phyloP scores from a whole-genome alignment of 371 early-diverging fungal species.

The Saksenaea vasiformis region DNA sequence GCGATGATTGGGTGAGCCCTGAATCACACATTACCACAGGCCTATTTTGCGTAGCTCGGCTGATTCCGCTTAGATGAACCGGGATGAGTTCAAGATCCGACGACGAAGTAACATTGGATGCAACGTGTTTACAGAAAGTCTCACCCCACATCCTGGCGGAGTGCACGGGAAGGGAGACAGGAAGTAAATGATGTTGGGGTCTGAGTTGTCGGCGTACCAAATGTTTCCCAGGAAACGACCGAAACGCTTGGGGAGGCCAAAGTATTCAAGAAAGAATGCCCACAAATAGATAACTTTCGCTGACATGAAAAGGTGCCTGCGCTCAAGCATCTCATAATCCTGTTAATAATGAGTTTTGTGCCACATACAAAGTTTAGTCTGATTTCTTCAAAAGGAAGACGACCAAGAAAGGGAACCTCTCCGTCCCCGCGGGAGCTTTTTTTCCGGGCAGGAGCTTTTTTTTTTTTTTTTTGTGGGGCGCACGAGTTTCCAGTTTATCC shows the following conservation, averaged over 20 bases:
- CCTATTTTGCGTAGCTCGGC: not conserved
- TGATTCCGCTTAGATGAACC: conserved; percentile 3
- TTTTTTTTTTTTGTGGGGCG: conserved; percentile 1
- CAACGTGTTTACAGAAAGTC: not conserved
- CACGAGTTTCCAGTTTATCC: not conserved
- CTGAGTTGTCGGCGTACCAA: conserved; percentile 4
- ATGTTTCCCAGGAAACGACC: conserved; percentile 2
- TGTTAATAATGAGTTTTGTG: not conserved
- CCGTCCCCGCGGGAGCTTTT: conserved; percentile 1
- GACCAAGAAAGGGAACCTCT: not conserved
- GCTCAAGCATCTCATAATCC: too few species aligned
- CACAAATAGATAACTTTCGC: not conserved
- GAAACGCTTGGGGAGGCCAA: not conserved
- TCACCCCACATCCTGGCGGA: conserved; percentile 5
- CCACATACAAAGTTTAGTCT: not conserved
- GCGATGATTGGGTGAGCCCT: not conserved
- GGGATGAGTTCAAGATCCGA: conserved; percentile 6
- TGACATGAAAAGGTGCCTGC: too few species aligned
- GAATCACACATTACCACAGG: not conserved
- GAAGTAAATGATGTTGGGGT: not conserved
- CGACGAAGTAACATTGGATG: not conserved
- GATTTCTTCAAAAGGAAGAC: not conserved
- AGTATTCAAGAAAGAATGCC: not conserved
- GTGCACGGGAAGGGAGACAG: not conserved
- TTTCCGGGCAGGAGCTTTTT: not conserved